A percentile compares a stretch with the other conserved stretches of the same genome.
Evolutionary conservation across 352 stramenopile genomes (phyloP).

Genomic region (Globisporangium camurandrum): DNA sequence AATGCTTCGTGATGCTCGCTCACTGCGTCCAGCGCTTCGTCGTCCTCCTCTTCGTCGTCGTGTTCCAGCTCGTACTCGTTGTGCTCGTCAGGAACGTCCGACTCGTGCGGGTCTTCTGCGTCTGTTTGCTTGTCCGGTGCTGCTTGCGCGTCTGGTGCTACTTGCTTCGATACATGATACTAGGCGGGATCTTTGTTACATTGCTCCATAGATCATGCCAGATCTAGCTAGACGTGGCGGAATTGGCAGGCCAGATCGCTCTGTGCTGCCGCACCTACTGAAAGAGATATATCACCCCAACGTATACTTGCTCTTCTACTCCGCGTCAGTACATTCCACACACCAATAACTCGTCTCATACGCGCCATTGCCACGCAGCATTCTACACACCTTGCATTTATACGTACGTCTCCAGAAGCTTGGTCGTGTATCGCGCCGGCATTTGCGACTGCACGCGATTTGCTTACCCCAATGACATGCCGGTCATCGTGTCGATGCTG

Average conservation of each 20-base stretch:
- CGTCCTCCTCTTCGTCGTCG: too few relatives aligned
- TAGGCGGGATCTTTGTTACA: conserved; percentile 4
- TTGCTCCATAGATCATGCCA: conserved; percentile 7
- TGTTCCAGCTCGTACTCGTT: too few relatives aligned
- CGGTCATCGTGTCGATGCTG: not conserved
- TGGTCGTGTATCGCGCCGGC: not conserved
- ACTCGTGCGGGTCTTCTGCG: too few relatives aligned
- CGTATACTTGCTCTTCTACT: not conserved
- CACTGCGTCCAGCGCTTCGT: too few relatives aligned
- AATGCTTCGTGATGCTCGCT: too few relatives aligned
- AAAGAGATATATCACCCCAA: not conserved
- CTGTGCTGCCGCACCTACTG: not conserved
- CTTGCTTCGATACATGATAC: not conserved
- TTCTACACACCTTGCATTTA: not conserved
- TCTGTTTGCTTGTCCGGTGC: too few relatives aligned
- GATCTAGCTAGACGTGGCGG: not conserved
- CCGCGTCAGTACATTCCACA: conserved; percentile 1
- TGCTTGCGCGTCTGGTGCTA: too few relatives aligned
- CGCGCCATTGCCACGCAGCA: conserved; percentile 3
- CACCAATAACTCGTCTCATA: too few relatives aligned
- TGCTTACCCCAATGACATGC: not conserved
- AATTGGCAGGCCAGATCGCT: not conserved
- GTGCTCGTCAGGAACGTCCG: too few relatives aligned
- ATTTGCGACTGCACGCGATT: conserved; percentile 7
- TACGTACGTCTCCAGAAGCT: not conserved